Evolutionary conservation across 768 basidiomycete species (phyloP).

Genomic region (Lyophyllum decastes): DNA sequence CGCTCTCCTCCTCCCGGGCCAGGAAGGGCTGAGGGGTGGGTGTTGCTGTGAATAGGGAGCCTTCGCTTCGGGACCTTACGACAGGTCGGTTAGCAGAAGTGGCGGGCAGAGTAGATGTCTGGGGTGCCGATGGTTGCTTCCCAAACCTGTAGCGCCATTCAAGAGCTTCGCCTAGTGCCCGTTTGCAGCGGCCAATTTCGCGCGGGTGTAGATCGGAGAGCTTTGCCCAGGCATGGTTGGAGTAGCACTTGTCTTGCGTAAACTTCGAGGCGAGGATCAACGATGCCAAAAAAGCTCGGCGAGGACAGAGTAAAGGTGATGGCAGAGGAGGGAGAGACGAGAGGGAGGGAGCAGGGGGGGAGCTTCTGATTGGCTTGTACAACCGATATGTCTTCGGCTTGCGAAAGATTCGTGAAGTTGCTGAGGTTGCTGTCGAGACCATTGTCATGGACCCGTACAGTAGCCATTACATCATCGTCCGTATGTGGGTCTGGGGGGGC

Average conservation of each 20-base stretch:
- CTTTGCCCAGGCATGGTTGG: conserved; percentile 93
- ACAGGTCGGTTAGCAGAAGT: conserved; percentile 36
- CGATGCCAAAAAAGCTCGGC: conserved; percentile 85
- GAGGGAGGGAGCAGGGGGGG: conserved; percentile 11
- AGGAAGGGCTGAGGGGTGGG: conserved; percentile 23
- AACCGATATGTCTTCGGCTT: background rate
- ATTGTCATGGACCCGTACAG: conserved; percentile 41
- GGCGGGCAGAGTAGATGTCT: conserved; percentile 18
- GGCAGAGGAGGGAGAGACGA: conserved; percentile 48
- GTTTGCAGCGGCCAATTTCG: conserved; percentile 89
- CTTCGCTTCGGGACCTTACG: conserved; percentile 54
- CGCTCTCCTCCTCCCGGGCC: conserved; percentile 14
- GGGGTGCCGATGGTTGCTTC: conserved; percentile 44
- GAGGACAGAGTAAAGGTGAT: conserved; percentile 83
- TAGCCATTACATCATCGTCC: conserved; percentile 37
- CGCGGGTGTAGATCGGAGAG: conserved; percentile 83
- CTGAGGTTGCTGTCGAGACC: conserved; percentile 21
- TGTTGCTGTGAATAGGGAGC: conserved; percentile 24
- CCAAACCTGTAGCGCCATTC: conserved; percentile 95
- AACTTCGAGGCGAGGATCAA: conserved; percentile 92
- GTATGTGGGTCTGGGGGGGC: conserved; percentile 5
- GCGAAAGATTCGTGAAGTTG: conserved; percentile 11
- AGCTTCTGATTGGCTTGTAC: background rate
- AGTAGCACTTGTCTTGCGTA: conserved; percentile 91
- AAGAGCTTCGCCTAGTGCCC: conserved; percentile 82